phyloP scores from a whole-genome alignment of 345 rosid genomes.

The Gynandropsis gynandra region DNA sequence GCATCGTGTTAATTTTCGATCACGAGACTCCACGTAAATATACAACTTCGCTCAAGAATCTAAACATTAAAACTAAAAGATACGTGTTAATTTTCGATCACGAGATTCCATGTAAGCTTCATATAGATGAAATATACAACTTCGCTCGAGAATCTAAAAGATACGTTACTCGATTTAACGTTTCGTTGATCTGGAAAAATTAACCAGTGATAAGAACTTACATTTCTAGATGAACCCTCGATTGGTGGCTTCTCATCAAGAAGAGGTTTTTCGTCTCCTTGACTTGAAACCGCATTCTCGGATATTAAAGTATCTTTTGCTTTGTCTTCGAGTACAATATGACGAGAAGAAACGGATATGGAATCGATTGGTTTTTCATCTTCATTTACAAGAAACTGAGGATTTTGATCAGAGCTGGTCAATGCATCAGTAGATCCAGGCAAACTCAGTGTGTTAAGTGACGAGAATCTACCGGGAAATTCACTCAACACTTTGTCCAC shows the following conservation, averaged over 20 bases:
- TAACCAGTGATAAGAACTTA: conserved; percentile 27
- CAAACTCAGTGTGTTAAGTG: conserved; percentile 37
- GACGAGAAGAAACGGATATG: conserved; percentile 27
- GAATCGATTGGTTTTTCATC: conserved; percentile 31
- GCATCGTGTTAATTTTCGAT: conserved; percentile 4
- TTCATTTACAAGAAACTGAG: conserved; percentile 31
- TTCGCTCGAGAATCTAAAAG: not conserved
- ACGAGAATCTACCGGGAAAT: conserved; percentile 48
- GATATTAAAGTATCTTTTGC: conserved; percentile 31
- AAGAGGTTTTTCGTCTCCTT: conserved; percentile 31
- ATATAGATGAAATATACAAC: too few relatives aligned
- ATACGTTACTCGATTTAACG: not conserved
- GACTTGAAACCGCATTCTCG: conserved; percentile 35
- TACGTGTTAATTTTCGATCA: too few relatives aligned
- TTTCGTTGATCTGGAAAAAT: not conserved
- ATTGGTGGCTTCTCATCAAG: conserved; percentile 29
- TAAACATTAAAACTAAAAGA: too few relatives aligned
- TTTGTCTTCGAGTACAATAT: conserved; percentile 19
- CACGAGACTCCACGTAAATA: too few relatives aligned
- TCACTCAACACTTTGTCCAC: conserved; percentile 57
- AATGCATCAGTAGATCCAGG: conserved; percentile 31
- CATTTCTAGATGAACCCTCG: conserved; percentile 34
- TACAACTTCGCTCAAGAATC: not conserved
- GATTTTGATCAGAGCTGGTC: conserved; percentile 33
- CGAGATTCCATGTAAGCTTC: too few relatives aligned